Evolutionary conservation across 2,329 filamentous ascomycete genomes (phyloP).

Genomic region (Didymella arachidicola): DNA sequence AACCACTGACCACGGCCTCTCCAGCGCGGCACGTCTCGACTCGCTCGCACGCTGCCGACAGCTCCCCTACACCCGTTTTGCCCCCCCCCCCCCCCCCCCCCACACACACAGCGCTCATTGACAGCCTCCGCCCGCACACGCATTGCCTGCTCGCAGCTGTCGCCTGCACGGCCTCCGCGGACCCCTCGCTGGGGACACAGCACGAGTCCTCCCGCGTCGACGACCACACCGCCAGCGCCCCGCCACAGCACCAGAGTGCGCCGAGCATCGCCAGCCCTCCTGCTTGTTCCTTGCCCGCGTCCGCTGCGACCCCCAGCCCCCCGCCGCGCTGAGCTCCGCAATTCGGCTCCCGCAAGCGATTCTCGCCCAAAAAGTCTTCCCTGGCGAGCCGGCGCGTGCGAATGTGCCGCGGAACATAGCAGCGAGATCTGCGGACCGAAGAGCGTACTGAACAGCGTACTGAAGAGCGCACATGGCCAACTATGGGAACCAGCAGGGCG

Average conservation of each 20-base stretch:
- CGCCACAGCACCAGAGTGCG: background rate
- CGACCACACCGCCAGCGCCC: constrained; percentile 7
- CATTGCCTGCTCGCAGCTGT: constrained; percentile 1
- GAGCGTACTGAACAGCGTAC: constrained; percentile 24
- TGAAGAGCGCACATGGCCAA: constrained; percentile 63
- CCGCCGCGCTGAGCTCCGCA: constrained; percentile 12
- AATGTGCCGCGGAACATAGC: constrained; percentile 33
- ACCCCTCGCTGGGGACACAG: constrained; percentile 22
- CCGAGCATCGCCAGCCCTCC: background rate
- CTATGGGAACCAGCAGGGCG: constrained; percentile 67
- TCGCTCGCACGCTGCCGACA: constrained; percentile 8
- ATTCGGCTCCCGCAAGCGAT: constrained; percentile 19
- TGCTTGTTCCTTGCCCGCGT: background rate
- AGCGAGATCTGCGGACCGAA: too few species aligned
- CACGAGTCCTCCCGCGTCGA: constrained; percentile 23
- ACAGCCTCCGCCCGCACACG: constrained; percentile 4
- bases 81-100: too few species aligned
- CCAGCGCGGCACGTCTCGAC: constrained; percentile 11
- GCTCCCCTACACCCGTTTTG: background rate
- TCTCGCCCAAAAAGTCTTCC: constrained; percentile 28
- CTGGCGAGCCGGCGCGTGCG: constrained; percentile 22
- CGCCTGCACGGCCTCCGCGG: constrained; percentile 8
- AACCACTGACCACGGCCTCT: background rate
- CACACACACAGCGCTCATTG: constrained; percentile 1
- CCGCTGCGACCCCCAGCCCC: background rate